Percentiles rank a stretch among this genome's conserved stretches.
phyloP scores from a whole-genome alignment of 2,329 filamentous ascomycete species.

The Pseudogymnoascus sp. region DNA sequence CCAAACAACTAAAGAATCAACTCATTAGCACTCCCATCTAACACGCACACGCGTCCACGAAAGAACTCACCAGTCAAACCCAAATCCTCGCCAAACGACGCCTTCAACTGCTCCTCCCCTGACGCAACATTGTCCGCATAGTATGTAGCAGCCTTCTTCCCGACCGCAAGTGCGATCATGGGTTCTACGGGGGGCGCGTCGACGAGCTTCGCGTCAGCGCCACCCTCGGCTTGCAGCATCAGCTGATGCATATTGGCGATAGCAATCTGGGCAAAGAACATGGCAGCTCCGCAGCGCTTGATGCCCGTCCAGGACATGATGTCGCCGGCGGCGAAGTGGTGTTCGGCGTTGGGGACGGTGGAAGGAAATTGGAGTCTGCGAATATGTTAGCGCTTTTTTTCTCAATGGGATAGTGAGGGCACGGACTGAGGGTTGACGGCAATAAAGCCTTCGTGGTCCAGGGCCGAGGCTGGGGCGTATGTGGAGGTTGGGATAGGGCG shows the following conservation, averaged over 20 bases:
- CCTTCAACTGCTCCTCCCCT: conserved; percentile 53
- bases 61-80: conserved; percentile 37
- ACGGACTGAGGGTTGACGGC: conserved; percentile 49
- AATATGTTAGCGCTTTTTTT: conserved; percentile 10
- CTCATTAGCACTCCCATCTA: not conserved
- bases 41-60: not conserved
- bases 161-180: conserved; percentile 64
- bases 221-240: conserved; percentile 39
- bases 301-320: conserved; percentile 65
- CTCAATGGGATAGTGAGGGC: not conserved
- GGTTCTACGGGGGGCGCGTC: conserved; percentile 47
- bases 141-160: conserved; percentile 59
- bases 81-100: conserved; percentile 60
- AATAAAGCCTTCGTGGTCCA: conserved; percentile 59
- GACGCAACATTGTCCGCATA: conserved; percentile 46
- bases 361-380: conserved; percentile 45
- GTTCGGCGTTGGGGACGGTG: conserved; percentile 45
- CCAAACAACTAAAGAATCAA: not conserved
- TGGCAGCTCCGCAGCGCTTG: conserved; percentile 68
- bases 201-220: conserved; percentile 38
- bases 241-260: conserved; percentile 59
- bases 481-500: conserved; percentile 51
- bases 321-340: conserved; percentile 64
- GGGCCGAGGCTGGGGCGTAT: conserved; percentile 49
- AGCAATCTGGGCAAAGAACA: conserved; percentile 61